phyloP scores from a whole-genome alignment of 768 basidiomycete genomes.

The Pluteus cervinus region DNA sequence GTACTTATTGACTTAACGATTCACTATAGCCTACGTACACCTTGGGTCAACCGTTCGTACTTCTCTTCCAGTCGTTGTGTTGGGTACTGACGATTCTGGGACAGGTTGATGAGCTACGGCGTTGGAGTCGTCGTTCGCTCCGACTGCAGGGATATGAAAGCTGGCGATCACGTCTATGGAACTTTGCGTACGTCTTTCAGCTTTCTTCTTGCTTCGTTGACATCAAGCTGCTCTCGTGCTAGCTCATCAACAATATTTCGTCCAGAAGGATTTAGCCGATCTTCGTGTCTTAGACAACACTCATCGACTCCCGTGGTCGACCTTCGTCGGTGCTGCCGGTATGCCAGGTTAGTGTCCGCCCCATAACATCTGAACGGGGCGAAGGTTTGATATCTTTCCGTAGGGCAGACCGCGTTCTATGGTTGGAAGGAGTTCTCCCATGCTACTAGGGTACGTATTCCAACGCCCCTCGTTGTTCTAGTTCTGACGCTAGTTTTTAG shows the following conservation, averaged over 20 bases:
- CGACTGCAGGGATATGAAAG: constrained; percentile 23
- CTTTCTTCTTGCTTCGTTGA: background rate
- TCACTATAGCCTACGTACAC: constrained; percentile 17
- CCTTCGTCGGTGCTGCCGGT: constrained; percentile 44
- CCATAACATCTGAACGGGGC: no score
- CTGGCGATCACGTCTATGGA: constrained; percentile 37
- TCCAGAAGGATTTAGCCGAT: constrained; percentile 16
- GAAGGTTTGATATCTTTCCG: background rate
- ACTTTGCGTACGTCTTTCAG: constrained; percentile 15
- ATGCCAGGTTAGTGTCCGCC: constrained; percentile 38
- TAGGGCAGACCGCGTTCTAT: constrained; percentile 31
- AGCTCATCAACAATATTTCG: constrained; percentile 37
- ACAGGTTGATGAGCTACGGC: constrained; percentile 25
- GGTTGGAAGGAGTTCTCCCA: constrained; percentile 35
- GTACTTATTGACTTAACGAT: no score
- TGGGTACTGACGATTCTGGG: background rate
- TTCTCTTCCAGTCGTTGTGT: background rate
- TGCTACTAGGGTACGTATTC: constrained; percentile 25
- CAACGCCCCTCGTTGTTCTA: background rate
- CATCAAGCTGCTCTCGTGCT: background rate
- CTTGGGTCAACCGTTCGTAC: constrained; percentile 30
- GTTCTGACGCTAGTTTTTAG: constrained; percentile 10
- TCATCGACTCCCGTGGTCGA: constrained; percentile 40
- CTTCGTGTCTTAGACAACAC: constrained; percentile 31
- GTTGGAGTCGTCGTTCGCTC: constrained; percentile 41